phyloP scores from a whole-genome alignment of 2,329 filamentous ascomycete species.

The Colletotrichum simmondsii region DNA sequence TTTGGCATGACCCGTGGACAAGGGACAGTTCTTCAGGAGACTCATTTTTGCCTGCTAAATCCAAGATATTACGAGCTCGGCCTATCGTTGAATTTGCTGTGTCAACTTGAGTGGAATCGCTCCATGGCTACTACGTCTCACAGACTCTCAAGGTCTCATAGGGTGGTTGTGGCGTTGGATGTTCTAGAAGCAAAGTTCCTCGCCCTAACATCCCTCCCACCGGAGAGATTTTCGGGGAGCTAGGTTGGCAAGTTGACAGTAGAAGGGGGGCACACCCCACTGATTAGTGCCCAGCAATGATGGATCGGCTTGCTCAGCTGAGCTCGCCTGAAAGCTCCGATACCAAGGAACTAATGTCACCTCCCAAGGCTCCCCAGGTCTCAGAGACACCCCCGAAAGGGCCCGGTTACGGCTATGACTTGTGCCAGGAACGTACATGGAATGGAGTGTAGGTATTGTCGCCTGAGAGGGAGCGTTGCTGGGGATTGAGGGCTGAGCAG shows the following conservation, averaged over 20 bases:
- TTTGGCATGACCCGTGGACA: background rate
- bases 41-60: background rate
- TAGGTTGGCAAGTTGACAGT: background rate
- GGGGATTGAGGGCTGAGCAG: background rate
- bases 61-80: background rate
- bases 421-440: background rate
- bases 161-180: no score
- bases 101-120: background rate
- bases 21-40: background rate
- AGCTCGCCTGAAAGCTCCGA: background rate
- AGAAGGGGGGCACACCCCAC: conserved; percentile 5
- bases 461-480: background rate
- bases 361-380: background rate
- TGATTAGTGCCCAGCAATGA: background rate
- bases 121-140: background rate
- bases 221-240: conserved; percentile 25
- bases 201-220: conserved; percentile 5
- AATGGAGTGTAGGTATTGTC: background rate
- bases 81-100: background rate
- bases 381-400: background rate
- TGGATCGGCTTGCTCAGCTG: background rate
- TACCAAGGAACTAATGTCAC: background rate
- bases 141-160: no score
- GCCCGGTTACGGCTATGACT: background rate
- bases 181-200: background rate